Evolutionary conservation across 345 rosid species (phyloP).

Genomic region (Syzygium jambos): DNA sequence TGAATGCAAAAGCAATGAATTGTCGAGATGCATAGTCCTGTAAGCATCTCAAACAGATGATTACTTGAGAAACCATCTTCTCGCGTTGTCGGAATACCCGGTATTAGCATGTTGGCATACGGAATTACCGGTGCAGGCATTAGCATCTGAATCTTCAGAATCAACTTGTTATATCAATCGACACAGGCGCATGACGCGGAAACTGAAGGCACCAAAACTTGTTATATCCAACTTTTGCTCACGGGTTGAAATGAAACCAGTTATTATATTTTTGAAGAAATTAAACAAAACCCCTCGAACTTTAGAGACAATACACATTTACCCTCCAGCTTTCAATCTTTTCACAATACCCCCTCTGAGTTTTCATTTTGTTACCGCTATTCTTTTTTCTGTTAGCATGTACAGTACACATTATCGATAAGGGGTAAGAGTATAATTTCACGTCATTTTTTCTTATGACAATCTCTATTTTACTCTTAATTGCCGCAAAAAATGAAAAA

Average conservation of each 20-base stretch:
- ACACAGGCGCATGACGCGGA: too few relatives aligned
- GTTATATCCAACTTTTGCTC: not conserved
- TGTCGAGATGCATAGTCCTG: not conserved
- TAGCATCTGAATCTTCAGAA: too few relatives aligned
- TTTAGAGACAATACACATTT: not conserved
- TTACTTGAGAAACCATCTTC: not conserved
- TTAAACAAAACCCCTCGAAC: not conserved
- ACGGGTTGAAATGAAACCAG: not conserved
- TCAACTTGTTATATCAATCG: too few relatives aligned
- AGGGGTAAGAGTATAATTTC: not conserved
- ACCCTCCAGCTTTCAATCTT: not conserved
- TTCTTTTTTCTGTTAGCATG: not conserved
- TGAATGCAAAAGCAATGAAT: not conserved
- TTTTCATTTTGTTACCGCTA: not conserved
- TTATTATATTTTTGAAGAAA: not conserved
- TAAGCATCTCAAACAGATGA: not conserved
- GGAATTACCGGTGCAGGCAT: too few relatives aligned
- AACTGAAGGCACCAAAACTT: not conserved
- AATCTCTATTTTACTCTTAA: not conserved
- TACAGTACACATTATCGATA: not conserved
- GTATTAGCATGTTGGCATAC: too few relatives aligned
- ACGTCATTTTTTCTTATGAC: not conserved
- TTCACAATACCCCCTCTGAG: not conserved
- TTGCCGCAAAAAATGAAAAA: not conserved
- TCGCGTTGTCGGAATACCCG: too few relatives aligned